Percentiles rank a stretch among this genome's conserved stretches.
Evolutionary conservation across 352 stramenopile genomes (phyloP).

Genomic region (Phytophthora colocasiae): DNA sequence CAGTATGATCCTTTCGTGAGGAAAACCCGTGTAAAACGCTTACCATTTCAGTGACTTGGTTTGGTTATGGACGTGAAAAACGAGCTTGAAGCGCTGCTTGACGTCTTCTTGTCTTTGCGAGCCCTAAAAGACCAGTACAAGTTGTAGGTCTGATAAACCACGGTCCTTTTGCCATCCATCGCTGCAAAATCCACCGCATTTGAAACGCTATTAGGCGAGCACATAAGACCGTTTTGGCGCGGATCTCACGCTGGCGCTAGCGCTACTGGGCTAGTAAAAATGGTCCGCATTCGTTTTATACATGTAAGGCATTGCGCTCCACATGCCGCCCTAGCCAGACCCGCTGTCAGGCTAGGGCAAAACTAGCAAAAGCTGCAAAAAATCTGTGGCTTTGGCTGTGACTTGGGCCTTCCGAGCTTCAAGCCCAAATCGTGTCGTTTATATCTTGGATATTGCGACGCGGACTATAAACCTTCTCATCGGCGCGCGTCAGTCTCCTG

Average conservation of each 20-base stretch:
- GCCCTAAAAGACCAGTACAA: too few species aligned
- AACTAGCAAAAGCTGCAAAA: constrained; percentile 26
- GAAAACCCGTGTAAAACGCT: constrained; percentile 18
- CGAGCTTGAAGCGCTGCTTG: constrained; percentile 6
- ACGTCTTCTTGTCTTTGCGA: constrained; percentile 11
- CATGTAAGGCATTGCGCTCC: neutral
- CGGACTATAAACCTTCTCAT: constrained; percentile 6
- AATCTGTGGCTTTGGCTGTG: constrained; percentile 5
- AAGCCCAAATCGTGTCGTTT: constrained; percentile 33
- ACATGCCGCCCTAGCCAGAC: neutral
- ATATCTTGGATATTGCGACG: constrained; percentile 26
- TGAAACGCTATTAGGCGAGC: too few species aligned
- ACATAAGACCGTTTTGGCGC: neutral
- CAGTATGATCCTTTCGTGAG: constrained; percentile 13
- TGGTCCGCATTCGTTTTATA: neutral
- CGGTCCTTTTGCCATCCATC: too few species aligned
- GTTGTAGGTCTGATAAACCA: too few species aligned
- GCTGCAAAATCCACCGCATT: neutral
- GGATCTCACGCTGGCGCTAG: neutral
- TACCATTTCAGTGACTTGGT: constrained; percentile 13
- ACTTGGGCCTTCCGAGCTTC: constrained; percentile 17
- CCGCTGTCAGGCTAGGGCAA: constrained; percentile 4
- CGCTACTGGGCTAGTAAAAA: constrained; percentile 11
- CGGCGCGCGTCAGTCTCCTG: constrained; percentile 8
- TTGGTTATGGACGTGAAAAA: constrained; percentile 1